Evolutionary conservation across 768 basidiomycete genomes (phyloP).

Genomic region (Tylopilus plumbeoviolaceoides): DNA sequence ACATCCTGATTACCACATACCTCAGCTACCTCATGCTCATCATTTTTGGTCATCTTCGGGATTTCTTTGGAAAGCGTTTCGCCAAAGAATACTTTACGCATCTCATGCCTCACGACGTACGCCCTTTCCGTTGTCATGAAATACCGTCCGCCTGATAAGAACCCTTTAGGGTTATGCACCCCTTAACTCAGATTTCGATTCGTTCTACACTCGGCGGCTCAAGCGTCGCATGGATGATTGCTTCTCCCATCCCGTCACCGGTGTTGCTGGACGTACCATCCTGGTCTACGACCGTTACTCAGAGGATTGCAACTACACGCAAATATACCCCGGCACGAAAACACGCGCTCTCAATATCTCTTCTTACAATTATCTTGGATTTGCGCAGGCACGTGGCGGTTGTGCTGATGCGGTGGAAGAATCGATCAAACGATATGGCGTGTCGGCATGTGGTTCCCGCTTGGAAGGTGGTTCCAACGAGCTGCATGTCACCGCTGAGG

Average conservation of each 20-base stretch:
- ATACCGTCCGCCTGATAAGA: not conserved
- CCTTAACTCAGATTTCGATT: slow-evolving; percentile 97
- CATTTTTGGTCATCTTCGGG: slow-evolving; percentile 85
- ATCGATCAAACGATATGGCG: slow-evolving; percentile 73
- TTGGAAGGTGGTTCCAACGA: slow-evolving; percentile 86
- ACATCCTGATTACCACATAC: slow-evolving; percentile 88
- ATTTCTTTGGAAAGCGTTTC: slow-evolving; percentile 90
- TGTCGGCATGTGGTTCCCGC: slow-evolving; percentile 71
- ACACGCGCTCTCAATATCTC: slow-evolving; percentile 95
- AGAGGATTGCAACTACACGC: slow-evolving; percentile 74
- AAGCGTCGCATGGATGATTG: slow-evolving; percentile 95
- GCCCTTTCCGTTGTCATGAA: slow-evolving; percentile 30
- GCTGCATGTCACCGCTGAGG: slow-evolving; percentile 75
- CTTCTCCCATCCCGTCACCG: slow-evolving; percentile 88
- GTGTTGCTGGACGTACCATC: slow-evolving; percentile 94
- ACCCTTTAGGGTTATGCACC: slow-evolving; percentile 86
- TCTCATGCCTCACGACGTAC: slow-evolving; percentile 77
- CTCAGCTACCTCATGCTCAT: slow-evolving; percentile 93
- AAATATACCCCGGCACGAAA: slow-evolving; percentile 68
- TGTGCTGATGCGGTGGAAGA: slow-evolving; percentile 95
- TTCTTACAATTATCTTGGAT: slow-evolving; percentile 99
- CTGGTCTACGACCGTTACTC: slow-evolving; percentile 80
- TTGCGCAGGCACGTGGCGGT: slow-evolving; percentile 88
- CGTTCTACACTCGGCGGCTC: slow-evolving; percentile 96
- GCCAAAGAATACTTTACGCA: slow-evolving; percentile 67